A percentile compares a stretch with the other conserved stretches of the same genome.
These are phyloP conservation scores for Annulohypoxylon truncatum DNA, from an alignment of 2,329 filamentous ascomycete species.

Conservation along the genomic window DNA sequence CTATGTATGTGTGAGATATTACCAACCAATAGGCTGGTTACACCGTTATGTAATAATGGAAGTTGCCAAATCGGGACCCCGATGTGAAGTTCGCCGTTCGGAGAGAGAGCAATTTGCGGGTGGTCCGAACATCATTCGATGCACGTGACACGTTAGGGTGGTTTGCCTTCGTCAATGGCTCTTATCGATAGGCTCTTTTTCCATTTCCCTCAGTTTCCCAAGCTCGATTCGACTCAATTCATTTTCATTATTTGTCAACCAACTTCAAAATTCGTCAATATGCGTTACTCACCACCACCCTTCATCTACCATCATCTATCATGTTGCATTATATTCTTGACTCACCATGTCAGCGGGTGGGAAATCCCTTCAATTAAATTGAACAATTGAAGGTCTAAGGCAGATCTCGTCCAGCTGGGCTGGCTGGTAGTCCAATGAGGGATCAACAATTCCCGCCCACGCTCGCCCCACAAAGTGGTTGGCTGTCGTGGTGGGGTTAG, in stretches of 20 bases:
- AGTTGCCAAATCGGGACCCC: slow-evolving; percentile 6
- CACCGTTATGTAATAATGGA: neutral
- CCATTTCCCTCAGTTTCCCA: neutral
- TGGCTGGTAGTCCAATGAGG: slow-evolving; percentile 34
- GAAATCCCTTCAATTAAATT: slow-evolving; percentile 31
- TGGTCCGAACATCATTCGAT: neutral
- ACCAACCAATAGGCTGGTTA: neutral
- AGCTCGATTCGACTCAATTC: slow-evolving; percentile 5
- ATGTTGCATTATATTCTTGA: slow-evolving; percentile 17
- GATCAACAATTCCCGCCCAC: slow-evolving; percentile 26
- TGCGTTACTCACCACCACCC: slow-evolving; percentile 10
- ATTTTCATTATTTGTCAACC: slow-evolving; percentile 33
- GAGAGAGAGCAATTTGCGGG: neutral
- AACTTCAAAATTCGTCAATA: neutral
- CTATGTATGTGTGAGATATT: neutral
- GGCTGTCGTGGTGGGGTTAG: slow-evolving; percentile 37
- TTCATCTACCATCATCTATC: neutral
- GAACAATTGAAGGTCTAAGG: slow-evolving; percentile 24
- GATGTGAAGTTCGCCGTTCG: neutral
- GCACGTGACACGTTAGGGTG: neutral
- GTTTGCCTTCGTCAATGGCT: slow-evolving; percentile 8
- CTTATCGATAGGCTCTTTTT: slow-evolving; percentile 10
- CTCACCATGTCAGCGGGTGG: slow-evolving; percentile 25
- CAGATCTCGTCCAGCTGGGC: slow-evolving; percentile 26
- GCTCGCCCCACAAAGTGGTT: slow-evolving; percentile 41